Conservation (phyloP, 108 stramenopile species). For the Nannochloropsis salina region DNA sequence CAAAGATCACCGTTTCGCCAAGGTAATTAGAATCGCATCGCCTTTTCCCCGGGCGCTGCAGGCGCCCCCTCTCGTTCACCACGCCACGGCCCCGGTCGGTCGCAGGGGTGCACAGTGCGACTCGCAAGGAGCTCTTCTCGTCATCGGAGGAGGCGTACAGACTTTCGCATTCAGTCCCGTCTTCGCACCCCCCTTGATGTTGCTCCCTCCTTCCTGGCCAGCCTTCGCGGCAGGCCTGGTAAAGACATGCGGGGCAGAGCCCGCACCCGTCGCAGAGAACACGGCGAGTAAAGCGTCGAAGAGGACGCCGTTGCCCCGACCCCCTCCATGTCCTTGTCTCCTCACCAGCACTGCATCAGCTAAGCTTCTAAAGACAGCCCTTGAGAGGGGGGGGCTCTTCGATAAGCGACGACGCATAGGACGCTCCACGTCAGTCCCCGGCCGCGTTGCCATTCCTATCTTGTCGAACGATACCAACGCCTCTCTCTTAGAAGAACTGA, state of each 20-base stretch:
- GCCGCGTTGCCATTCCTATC: not conserved
- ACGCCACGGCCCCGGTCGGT: not conserved
- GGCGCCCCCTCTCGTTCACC: not conserved
- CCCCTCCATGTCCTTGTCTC: not conserved
- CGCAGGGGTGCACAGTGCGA: too few relatives aligned
- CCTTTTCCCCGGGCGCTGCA: not conserved
- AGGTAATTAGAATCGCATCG: too few relatives aligned
- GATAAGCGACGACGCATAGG: slow-evolving; percentile 1
- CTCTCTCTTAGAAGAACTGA: not conserved
- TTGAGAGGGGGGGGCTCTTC: not conserved
- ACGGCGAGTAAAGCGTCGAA: not conserved
- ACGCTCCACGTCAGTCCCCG: not conserved
- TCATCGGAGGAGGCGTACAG: slow-evolving; percentile 1
- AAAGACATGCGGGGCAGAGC: not conserved
- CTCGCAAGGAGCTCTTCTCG: not conserved
- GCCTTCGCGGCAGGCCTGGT: not conserved
- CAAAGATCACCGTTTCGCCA: too few relatives aligned
- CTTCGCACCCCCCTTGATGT: not conserved
- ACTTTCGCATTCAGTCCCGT: not conserved
- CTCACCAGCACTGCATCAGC: not conserved
- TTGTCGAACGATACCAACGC: not conserved
- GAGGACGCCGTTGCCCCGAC: not conserved
- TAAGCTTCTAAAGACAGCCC: not conserved
- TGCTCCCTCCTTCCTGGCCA: slow-evolving; percentile 10
- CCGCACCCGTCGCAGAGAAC: not conserved